These are phyloP conservation scores for Aotearoamyces nothofagi DNA, from an alignment of 2,329 filamentous ascomycete genomes.

Conservation along the genomic window DNA sequence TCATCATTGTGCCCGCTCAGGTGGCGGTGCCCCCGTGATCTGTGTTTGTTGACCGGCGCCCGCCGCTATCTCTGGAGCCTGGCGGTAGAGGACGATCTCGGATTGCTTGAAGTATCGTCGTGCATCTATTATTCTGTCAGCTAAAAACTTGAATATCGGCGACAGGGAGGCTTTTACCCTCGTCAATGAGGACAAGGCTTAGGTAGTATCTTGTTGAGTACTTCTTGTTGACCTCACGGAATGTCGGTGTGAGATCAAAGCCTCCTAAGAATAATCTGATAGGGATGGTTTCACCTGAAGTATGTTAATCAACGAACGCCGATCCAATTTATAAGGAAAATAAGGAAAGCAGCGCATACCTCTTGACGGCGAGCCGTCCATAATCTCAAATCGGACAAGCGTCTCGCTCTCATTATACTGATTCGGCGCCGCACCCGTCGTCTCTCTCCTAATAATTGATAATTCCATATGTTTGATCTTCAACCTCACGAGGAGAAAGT, in stretches of 20 bases:
- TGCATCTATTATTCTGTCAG: constrained; percentile 60
- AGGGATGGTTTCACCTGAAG: constrained; percentile 69
- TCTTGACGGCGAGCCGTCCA: constrained; percentile 97
- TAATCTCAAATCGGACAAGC: constrained; percentile 95
- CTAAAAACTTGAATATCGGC: constrained; percentile 4
- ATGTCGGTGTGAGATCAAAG: constrained; percentile 94
- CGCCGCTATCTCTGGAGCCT: constrained; percentile 43
- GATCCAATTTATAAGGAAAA: background rate
- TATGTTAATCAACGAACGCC: constrained; percentile 1
- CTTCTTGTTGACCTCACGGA: constrained; percentile 99
- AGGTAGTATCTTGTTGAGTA: constrained; percentile 97
- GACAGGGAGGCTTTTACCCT: too few species aligned
- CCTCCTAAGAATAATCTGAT: constrained; percentile 94
- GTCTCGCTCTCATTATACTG: constrained; percentile 99
- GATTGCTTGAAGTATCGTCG: constrained; percentile 98
- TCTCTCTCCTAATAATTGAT: constrained; percentile 92
- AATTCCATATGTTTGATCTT: constrained; percentile 99
- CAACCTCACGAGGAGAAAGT: constrained; percentile 88
- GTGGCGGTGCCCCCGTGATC: constrained; percentile 18
- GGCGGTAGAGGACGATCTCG: constrained; percentile 91
- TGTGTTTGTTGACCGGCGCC: constrained; percentile 18
- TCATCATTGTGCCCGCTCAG: constrained; percentile 11
- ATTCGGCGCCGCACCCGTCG: constrained; percentile 89
- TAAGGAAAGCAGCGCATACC: constrained; percentile 34
- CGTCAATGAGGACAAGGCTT: constrained; percentile 87